Conservation (phyloP, 2,329 filamentous ascomycete species). For the Venturia carpophila region DNA sequence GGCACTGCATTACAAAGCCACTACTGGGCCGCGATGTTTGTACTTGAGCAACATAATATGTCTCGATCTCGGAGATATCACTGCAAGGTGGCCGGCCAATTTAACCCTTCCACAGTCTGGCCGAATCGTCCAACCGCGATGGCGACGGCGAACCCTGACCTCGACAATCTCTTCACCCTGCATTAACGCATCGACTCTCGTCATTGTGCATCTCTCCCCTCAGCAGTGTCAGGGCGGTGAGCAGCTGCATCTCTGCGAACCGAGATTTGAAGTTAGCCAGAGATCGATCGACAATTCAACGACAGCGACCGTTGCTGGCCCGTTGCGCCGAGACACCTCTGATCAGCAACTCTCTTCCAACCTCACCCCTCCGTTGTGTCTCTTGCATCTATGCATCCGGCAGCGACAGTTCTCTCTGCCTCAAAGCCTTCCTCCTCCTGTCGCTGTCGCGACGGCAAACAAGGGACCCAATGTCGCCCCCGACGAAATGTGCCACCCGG, state of each 20-base stretch:
- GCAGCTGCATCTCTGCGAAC: background rate
- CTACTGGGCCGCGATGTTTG: too few relatives aligned
- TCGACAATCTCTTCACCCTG: background rate
- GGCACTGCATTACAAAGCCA: too few relatives aligned
- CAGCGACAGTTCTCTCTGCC: too few relatives aligned
- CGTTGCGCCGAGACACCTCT: background rate
- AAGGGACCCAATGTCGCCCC: background rate
- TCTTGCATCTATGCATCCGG: too few relatives aligned
- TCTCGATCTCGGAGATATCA: background rate
- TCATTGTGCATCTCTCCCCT: background rate
- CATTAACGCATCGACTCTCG: background rate
- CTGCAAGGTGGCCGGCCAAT: background rate
- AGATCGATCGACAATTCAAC: background rate
- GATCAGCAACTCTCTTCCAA: conserved; percentile 9
- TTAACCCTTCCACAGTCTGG: background rate
- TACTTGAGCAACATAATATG: too few relatives aligned
- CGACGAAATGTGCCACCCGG: background rate
- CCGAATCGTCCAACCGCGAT: background rate
- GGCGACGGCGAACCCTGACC: background rate
- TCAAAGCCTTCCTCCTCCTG: too few relatives aligned
- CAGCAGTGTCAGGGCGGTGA: background rate
- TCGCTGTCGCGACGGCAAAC: background rate
- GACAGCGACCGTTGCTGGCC: background rate
- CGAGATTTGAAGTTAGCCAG: background rate
- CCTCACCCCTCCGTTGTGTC: background rate